Percentiles rank a stretch among this genome's conserved stretches.
phyloP scores from a whole-genome alignment of 1,284 basidiomycete species.

The Mycosarcoma maydis region DNA sequence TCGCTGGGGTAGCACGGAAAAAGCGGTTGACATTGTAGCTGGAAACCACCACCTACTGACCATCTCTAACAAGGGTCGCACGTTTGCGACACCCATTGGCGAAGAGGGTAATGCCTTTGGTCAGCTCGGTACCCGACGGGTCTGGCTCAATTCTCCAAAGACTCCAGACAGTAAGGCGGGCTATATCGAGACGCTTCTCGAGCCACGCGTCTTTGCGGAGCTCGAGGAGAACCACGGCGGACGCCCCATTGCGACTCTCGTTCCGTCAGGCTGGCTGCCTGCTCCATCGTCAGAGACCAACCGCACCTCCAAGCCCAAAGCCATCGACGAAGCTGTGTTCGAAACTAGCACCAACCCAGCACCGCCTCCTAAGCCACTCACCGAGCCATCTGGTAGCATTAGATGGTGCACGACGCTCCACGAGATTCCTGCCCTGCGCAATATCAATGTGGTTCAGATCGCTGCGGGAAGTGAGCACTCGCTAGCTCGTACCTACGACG shows the following conservation, averaged over 20 bases:
- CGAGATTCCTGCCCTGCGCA: constrained; percentile 81
- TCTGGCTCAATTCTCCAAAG: constrained; percentile 72
- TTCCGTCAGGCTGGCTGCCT: constrained; percentile 26
- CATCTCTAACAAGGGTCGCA: constrained; percentile 81
- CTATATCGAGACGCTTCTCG: constrained; percentile 69
- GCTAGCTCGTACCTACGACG: constrained; percentile 73
- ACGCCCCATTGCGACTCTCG: constrained; percentile 61
- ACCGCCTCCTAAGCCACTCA: constrained; percentile 57
- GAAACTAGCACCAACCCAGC: constrained; percentile 40
- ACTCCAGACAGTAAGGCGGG: constrained; percentile 54
- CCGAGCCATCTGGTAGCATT: constrained; percentile 69
- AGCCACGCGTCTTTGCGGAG: constrained; percentile 51
- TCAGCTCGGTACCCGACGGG: constrained; percentile 75
- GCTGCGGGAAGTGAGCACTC: constrained; percentile 78
- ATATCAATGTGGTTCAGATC: constrained; percentile 76
- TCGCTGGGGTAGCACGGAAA: constrained; percentile 44
- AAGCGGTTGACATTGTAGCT: constrained; percentile 49
- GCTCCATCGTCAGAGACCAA: constrained; percentile 65
- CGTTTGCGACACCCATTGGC: constrained; percentile 81
- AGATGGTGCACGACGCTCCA: constrained; percentile 79
- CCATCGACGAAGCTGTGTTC: constrained; percentile 22
- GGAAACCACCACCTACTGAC: constrained; percentile 86
- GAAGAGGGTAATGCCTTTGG: constrained; percentile 82
- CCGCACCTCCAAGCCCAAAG: constrained; percentile 22
- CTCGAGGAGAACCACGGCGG: constrained; percentile 66